Percentiles rank a stretch among this genome's conserved stretches.
Conservation (phyloP, 2,329 filamentous ascomycete species). For the Rutstroemia sydowiana region DNA sequence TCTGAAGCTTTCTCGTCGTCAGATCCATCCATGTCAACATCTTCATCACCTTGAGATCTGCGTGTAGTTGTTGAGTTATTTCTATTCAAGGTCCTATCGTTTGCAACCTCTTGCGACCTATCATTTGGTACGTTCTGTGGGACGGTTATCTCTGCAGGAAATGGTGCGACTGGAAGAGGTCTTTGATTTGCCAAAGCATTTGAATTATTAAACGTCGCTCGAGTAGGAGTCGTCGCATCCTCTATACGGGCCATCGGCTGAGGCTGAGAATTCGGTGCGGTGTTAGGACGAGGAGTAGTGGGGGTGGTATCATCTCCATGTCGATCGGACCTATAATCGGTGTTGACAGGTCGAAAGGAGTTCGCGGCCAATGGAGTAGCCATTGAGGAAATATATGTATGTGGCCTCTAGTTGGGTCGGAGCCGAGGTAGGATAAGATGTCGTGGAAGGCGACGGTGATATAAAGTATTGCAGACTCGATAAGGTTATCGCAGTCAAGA, state of each 20-base stretch:
- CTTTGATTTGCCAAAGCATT: constrained; percentile 40
- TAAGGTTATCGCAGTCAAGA: no score
- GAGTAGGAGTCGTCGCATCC: constrained; percentile 57
- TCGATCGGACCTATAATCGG: constrained; percentile 39
- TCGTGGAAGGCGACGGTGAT: background rate
- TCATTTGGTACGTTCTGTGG: constrained; percentile 25
- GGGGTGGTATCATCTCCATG: constrained; percentile 45
- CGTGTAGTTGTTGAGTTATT: constrained; percentile 54
- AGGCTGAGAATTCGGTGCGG: constrained; percentile 37
- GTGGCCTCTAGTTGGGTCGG: constrained; percentile 20
- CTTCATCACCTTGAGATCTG: constrained; percentile 55
- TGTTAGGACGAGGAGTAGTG: constrained; percentile 41
- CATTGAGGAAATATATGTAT: constrained; percentile 33
- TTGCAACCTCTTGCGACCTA: constrained; percentile 36
- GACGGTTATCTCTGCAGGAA: constrained; percentile 42
- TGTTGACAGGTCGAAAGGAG: constrained; percentile 55
- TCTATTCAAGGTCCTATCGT: constrained; percentile 40
- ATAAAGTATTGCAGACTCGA: background rate
- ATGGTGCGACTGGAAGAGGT: constrained; percentile 46
- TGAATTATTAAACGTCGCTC: constrained; percentile 40
- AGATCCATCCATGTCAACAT: constrained; percentile 69
- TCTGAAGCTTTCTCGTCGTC: constrained; percentile 47
- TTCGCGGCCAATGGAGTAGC: constrained; percentile 27
- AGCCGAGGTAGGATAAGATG: background rate
- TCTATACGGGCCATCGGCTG: constrained; percentile 33